A percentile compares a stretch with the other conserved stretches of the same genome.
These are phyloP conservation scores for Didymella segeticola DNA, from an alignment of 2,329 filamentous ascomycete genomes.

Conservation along the genomic window DNA sequence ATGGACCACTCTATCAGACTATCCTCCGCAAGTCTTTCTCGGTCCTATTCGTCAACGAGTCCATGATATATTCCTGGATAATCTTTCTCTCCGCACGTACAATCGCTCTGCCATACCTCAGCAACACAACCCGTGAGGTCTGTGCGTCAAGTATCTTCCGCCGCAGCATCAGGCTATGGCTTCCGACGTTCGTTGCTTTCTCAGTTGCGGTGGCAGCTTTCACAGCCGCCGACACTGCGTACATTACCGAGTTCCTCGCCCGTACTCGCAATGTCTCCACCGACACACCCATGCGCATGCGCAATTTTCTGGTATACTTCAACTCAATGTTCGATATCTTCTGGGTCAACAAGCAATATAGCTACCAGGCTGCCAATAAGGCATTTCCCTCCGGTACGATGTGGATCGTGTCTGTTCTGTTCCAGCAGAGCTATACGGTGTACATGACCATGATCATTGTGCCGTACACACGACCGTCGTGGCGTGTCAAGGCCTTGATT, in stretches of 20 bases:
- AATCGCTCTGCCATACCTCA: constrained; percentile 53
- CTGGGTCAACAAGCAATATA: constrained; percentile 52
- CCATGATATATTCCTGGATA: constrained; percentile 55
- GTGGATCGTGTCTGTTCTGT: constrained; percentile 56
- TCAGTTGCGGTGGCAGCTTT: constrained; percentile 50
- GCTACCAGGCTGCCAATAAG: constrained; percentile 49
- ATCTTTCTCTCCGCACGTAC: constrained; percentile 56
- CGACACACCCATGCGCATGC: constrained; percentile 40
- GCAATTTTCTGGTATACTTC: constrained; percentile 52
- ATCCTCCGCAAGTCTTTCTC: constrained; percentile 55
- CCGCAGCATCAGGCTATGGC: constrained; percentile 51
- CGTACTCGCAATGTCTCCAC: constrained; percentile 50
- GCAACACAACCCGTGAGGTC: constrained; percentile 40
- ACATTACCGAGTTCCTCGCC: constrained; percentile 50
- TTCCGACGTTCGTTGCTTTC: constrained; percentile 51
- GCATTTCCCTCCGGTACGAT: constrained; percentile 56
- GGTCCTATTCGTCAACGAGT: constrained; percentile 55
- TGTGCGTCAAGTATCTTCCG: constrained; percentile 53
- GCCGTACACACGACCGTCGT: constrained; percentile 51
- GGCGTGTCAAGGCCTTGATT: constrained; percentile 51
- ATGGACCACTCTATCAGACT: constrained; percentile 50
- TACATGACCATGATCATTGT: constrained; percentile 58
- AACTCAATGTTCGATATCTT: constrained; percentile 58
- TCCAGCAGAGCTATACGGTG: constrained; percentile 56
- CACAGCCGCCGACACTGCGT: constrained; percentile 33